Base-by-base conservation (phyloP, 495 filamentous ascomycete genomes). In the Jackrogersella minutella region DNA sequence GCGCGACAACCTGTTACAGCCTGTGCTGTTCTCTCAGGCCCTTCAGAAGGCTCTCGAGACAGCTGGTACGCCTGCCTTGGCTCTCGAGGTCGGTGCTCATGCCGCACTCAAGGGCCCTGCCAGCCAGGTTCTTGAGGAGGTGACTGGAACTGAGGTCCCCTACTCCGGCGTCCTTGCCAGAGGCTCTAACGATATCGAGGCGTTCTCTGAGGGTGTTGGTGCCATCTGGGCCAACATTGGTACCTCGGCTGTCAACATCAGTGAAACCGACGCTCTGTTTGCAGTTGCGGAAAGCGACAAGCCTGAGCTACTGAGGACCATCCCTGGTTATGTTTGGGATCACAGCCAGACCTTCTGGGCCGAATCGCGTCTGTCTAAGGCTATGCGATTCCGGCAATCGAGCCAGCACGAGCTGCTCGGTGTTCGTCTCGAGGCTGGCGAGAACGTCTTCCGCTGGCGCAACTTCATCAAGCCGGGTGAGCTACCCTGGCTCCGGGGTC, bases 11-110 rank as follows among this genome's bases (percentile, higher is more conserved):
- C 73, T 82, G 75, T 39, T 77, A n/a, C 72, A 73, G 11, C 74
- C 78, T 1, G 82, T 87, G 7, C 58, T 80, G 1, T 85, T 86
- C 58, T 70, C 71, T 0, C 69, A 83, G 26, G 84, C 84, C 6
- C 30, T 84, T 2, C 68, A 57, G 1, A 73, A 71, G 11, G 77
- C 78, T 1, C 36, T 57, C 21, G 28, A 24, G 31, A 46, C 7
- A 16, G 5, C 70, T 63, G 0, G 8, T 63, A 44, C 51, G 7
- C 47, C 33, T 14, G 2, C 61, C 52, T 14, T 77, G 1, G 73
- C 57, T 24, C 24, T 86, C 5, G 85, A 86, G 51, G 62, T 86
- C 52, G 85, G 84, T 0, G 81, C 83, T 0, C 85, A 86, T 43
- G 76, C 82, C 9, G 76, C 82, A 2, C 71, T 86, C 4, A 77